Base-by-base conservation (phyloP, 1,284 basidiomycete genomes). In the Veloboletus limbatus region DNA sequence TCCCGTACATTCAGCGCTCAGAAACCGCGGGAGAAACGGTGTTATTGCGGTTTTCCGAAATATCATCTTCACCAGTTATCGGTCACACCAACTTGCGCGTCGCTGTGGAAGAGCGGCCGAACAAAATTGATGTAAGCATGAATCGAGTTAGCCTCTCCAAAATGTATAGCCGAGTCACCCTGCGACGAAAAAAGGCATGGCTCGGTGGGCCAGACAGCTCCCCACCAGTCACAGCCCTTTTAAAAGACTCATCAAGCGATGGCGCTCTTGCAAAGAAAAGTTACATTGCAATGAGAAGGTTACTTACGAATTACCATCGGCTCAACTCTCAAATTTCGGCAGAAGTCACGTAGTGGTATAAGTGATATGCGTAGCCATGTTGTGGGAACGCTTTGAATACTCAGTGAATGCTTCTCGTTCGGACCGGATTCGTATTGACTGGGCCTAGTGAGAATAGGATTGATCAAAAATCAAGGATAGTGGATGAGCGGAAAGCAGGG, bases 1-100 rank as follows among this genome's bases (percentile, higher is more conserved):
- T 33, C 42, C n/a, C 24, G 25, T 33, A 10, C 17, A 38, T 30
- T 21, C 32, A 39, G 9, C 21, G 9, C 10, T 28, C 25, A 17
- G 31, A 43, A 43, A 27, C 47, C 32, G 45, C 43, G 47, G 56
- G 39, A 30, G 31, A 38, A 22, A 31, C 14, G 57, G 55, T 35
- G 40, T 44, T 47, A 40, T 28, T 28, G 44, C 40, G 44, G 39
- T 30, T 21, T 27, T 28, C 17, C 22, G 25, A 27, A 25, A 26
- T 10, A 28, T 40, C n/a, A 3, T 18, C 18, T 26, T 53, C 25
- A 16, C 10, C 26, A 30, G 22, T 43, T 26, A 35, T 33, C 44
- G 26, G 14, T 36, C 9, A 34, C 25, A 21, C 40, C 18, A 31
- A 24, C 28, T 36, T 20, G 33, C 40, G 20, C 6, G 25, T 11